Percentiles rank a stretch among this genome's conserved stretches.
Evolutionary conservation across 192 early-diverging fungal genomes (phyloP).

Genomic region (Coemansia sp.): DNA sequence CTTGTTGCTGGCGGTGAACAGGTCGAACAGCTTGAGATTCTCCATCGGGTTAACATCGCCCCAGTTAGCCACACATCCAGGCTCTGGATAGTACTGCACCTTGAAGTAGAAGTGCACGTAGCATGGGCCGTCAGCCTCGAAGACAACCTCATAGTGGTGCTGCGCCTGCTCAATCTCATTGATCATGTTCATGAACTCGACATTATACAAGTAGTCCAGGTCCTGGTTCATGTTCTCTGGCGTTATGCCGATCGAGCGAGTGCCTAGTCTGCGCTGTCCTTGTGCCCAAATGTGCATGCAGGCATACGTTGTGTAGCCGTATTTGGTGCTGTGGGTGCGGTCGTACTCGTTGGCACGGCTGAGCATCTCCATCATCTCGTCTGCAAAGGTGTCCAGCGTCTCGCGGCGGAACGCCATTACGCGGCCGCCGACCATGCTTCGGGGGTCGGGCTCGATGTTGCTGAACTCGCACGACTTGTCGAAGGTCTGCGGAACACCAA

Average conservation of each 20-base stretch:
- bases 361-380: too few species aligned
- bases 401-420: too few species aligned
- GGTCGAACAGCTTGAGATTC: neutral
- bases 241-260: neutral
- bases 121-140: neutral
- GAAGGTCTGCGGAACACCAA: too few species aligned
- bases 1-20: too few species aligned
- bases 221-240: too few species aligned
- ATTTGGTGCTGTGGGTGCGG: too few species aligned
- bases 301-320: neutral
- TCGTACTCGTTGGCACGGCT: too few species aligned
- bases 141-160: neutral
- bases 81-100: neutral
- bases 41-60: neutral
- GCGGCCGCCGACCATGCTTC: too few species aligned
- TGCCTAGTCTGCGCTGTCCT: neutral
- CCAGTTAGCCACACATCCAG: neutral
- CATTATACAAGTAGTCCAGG: too few species aligned
- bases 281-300: neutral
- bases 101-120: constrained; percentile 3
- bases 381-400: too few species aligned
- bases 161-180: neutral
- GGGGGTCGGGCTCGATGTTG: too few species aligned
- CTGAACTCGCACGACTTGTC: constrained; percentile 1
- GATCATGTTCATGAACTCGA: neutral